Evolutionary conservation across 495 filamentous ascomycete genomes (phyloP), one percentile per base, ranked within the genome.

Genomic region (Astrocystis sublimbata): DNA sequence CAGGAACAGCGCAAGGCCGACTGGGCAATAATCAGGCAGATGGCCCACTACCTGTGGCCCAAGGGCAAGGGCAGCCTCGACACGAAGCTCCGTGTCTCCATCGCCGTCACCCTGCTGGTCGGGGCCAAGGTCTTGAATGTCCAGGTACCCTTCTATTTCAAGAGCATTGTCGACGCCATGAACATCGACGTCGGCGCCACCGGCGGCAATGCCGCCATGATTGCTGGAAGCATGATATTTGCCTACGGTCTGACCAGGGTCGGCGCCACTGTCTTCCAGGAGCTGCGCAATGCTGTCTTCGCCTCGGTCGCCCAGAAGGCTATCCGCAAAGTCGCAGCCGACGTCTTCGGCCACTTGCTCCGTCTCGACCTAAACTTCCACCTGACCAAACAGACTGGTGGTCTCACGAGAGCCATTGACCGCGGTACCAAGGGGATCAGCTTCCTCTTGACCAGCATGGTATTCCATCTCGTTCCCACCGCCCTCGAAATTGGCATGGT

Each of bases 11-110:
- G 94, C 47, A 96, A 92, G 75, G 96, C 92, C 6, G 94, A 98
- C 64, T 98, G 96, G 94, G 92, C 91, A 6, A 98, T 98, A 47
- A 93, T 98, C 80, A 96, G 92, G 76, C 92, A 98, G 74, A 97
- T 98, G 93, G 86, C 89, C 43, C 87, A 85, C 58, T 98, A 98
- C 73, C 76, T 98, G n/a, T 98, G 94, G 94, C 94, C 94, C 30
- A 96, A 94, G 84, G 86, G 89, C 73, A 49, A 94, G 83, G 65
- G 69, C 41, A 91, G 89, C 67, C 76, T 89, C 68, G 88, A 88
- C 23, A 92, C 92, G 7, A 92, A 93, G 73, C 76, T 89, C 58
- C 87, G 94, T 65, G 94, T 98, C 35, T 85, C 89, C 28, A 78
- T 93, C 23, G 89, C 92, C 12, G 79, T 98, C 4, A 87, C 81